Evolutionary conservation across 345 rosid species (phyloP).

Genomic region (Eucalyptus marginata): DNA sequence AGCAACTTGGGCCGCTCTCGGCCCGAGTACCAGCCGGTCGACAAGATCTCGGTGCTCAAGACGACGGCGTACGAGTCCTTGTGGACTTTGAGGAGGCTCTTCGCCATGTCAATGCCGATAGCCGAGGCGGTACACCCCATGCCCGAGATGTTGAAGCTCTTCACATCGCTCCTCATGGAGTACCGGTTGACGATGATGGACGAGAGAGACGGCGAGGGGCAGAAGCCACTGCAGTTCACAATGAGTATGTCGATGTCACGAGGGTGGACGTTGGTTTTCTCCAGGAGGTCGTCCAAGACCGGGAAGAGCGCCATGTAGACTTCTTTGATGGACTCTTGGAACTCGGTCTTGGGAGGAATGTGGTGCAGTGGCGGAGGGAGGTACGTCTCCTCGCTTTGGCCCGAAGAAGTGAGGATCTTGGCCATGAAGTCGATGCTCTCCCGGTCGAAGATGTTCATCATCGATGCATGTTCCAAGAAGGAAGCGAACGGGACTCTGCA

Average conservation of each 20-base stretch:
- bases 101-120: constrained; percentile 28
- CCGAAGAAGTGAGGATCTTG: constrained; percentile 30
- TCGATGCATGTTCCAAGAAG: constrained; percentile 30
- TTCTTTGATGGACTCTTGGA: constrained; percentile 25
- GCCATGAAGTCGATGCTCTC: constrained; percentile 46
- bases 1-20: constrained; percentile 28
- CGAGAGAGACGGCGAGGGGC: constrained; percentile 42
- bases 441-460: constrained; percentile 12
- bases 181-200: constrained; percentile 35
- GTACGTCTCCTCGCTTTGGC: constrained; percentile 32
- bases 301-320: constrained; percentile 37
- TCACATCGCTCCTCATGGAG: constrained; percentile 25
- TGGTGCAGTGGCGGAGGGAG: constrained; percentile 46
- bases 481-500: constrained; percentile 22
- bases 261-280: constrained; percentile 22
- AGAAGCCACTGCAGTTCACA: constrained; percentile 42
- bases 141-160: constrained; percentile 43
- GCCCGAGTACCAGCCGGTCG: constrained; percentile 52
- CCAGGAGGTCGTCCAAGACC: constrained; percentile 27
- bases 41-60: constrained; percentile 48
- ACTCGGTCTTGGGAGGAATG: constrained; percentile 34
- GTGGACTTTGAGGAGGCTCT: constrained; percentile 18
- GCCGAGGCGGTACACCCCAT: constrained; percentile 61
- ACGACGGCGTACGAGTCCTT: constrained; percentile 22
- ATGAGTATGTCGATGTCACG: constrained; percentile 32